Conservation (phyloP, 2,329 filamentous ascomycete species). For the Tolypocladium guangdongense region DNA sequence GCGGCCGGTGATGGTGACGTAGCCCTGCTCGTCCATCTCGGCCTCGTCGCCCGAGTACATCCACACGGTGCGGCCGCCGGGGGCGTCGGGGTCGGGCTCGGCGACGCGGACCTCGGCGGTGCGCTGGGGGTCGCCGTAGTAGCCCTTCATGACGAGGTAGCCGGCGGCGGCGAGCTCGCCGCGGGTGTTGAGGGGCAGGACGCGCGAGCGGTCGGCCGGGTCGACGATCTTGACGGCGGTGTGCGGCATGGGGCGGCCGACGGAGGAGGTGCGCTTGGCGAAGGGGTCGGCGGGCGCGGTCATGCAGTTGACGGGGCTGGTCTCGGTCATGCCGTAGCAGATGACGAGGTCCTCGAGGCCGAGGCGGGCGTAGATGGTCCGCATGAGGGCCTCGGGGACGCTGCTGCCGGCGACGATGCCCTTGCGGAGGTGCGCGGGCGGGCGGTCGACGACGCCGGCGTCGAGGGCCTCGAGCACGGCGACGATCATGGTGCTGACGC, state of each 20-base stretch:
- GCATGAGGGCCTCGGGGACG: constrained; percentile 77
- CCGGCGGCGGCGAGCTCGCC: constrained; percentile 79
- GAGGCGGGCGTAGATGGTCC: constrained; percentile 57
- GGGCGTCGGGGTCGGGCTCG: constrained; percentile 27
- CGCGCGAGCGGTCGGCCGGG: constrained; percentile 43
- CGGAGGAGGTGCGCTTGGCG: constrained; percentile 59
- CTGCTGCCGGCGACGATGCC: constrained; percentile 83
- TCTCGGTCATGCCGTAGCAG: constrained; percentile 96
- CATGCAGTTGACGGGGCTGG: constrained; percentile 68
- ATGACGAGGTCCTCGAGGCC: constrained; percentile 79
- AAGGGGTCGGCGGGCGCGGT: constrained; percentile 67
- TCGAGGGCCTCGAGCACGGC: constrained; percentile 72
- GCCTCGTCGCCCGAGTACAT: constrained; percentile 93
- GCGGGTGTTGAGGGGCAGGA: constrained; percentile 52
- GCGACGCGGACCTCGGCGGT: constrained; percentile 55
- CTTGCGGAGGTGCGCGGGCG: constrained; percentile 49
- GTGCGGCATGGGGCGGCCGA: constrained; percentile 77
- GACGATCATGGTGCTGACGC: constrained; percentile 91
- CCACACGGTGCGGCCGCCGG: constrained; percentile 47
- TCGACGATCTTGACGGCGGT: constrained; percentile 68
- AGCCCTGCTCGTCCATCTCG: constrained; percentile 70
- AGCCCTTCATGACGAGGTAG: constrained; percentile 84
- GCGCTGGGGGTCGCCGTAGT: constrained; percentile 63
- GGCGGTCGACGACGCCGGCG: constrained; percentile 15
- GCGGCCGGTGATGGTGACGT: constrained; percentile 76